Percentiles rank a stretch among this genome's conserved stretches.
Conservation (phyloP, 2,329 filamentous ascomycete species). For the Chrysoporthe cubensis region DNA sequence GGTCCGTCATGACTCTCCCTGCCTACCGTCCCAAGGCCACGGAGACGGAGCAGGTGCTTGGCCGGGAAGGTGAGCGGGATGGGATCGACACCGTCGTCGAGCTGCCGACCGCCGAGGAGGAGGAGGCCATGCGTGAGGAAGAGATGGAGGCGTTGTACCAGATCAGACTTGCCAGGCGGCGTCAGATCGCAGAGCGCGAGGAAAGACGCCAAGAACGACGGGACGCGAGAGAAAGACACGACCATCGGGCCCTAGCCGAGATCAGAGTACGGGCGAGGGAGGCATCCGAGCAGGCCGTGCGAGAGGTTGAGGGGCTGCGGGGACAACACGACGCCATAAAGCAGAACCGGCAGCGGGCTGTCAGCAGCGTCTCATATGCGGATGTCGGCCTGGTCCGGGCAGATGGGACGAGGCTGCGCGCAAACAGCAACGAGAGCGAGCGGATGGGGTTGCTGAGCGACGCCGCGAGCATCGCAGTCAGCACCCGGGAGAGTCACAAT, state of each 20-base stretch:
- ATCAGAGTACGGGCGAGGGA: constrained; percentile 62
- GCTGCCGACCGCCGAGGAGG: constrained; percentile 77
- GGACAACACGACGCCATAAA: constrained; percentile 60
- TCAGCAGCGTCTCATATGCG: constrained; percentile 77
- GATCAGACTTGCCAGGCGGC: constrained; percentile 77
- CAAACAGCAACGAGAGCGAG: constrained; percentile 75
- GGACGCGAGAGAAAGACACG: constrained; percentile 74
- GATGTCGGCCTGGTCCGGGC: constrained; percentile 76
- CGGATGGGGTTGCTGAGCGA: constrained; percentile 72
- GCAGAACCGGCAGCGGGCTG: constrained; percentile 65
- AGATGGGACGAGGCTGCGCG: constrained; percentile 75
- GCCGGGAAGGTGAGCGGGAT: constrained; percentile 85
- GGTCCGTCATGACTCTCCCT: constrained; percentile 93
- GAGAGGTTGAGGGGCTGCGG: constrained; percentile 64
- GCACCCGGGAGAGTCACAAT: constrained; percentile 27
- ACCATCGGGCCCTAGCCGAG: constrained; percentile 69
- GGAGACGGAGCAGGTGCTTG: constrained; percentile 81
- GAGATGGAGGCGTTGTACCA: constrained; percentile 95
- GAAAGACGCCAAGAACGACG: constrained; percentile 70
- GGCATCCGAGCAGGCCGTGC: constrained; percentile 49
- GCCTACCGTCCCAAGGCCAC: constrained; percentile 76
- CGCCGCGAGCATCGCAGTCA: constrained; percentile 63
- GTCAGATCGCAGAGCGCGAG: constrained; percentile 77
- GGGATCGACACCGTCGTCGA: constrained; percentile 92
- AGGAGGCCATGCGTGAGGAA: constrained; percentile 77